A percentile compares a stretch with the other conserved stretches of the same genome.
These are phyloP conservation scores for Planoprotostelium fungivorum DNA, from an alignment of 78 protist genomes.

Conservation along the genomic window DNA sequence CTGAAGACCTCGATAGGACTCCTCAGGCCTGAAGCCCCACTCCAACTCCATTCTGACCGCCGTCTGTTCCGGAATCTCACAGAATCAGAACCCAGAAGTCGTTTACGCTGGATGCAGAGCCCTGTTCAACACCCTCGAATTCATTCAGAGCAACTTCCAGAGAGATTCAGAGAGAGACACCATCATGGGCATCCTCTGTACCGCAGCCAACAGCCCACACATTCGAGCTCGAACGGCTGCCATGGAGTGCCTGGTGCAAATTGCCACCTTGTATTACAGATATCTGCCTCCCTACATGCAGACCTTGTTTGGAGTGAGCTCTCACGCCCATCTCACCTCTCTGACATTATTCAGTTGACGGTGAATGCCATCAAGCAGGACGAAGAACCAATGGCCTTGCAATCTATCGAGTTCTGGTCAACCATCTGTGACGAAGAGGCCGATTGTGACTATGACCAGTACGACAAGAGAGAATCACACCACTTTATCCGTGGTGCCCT, in stretches of 20 bases:
- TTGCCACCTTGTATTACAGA: conserved; percentile 74
- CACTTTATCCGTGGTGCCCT: conserved; percentile 34
- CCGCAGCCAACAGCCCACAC: conserved; percentile 19
- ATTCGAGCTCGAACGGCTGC: conserved; percentile 11
- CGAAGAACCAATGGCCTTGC: conserved; percentile 71
- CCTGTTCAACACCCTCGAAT: conserved; percentile 19
- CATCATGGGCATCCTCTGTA: conserved; percentile 69
- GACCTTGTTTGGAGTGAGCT: conserved; percentile 24
- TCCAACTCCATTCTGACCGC: conserved; percentile 29
- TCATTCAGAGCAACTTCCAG: conserved; percentile 32
- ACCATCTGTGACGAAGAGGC: conserved; percentile 82
- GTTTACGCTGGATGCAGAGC: neutral
- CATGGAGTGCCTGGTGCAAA: conserved; percentile 38
- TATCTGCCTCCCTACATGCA: conserved; percentile 67
- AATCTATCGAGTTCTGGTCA: conserved; percentile 95
- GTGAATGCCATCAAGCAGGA: conserved; percentile 36
- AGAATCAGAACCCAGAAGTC: neutral
- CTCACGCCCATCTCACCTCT: neutral
- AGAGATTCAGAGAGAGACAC: conserved; percentile 55
- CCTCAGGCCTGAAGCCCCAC: conserved; percentile 13
- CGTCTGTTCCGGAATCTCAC: neutral
- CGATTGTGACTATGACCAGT: conserved; percentile 23
- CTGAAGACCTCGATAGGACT: conserved; percentile 6
- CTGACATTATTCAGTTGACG: conserved; percentile 31
- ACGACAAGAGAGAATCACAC: neutral